Percentiles rank a stretch among this genome's conserved stretches.
These are phyloP conservation scores for Pleurotus tuber-regium DNA, from an alignment of 768 basidiomycete genomes.

Conservation along the genomic window DNA sequence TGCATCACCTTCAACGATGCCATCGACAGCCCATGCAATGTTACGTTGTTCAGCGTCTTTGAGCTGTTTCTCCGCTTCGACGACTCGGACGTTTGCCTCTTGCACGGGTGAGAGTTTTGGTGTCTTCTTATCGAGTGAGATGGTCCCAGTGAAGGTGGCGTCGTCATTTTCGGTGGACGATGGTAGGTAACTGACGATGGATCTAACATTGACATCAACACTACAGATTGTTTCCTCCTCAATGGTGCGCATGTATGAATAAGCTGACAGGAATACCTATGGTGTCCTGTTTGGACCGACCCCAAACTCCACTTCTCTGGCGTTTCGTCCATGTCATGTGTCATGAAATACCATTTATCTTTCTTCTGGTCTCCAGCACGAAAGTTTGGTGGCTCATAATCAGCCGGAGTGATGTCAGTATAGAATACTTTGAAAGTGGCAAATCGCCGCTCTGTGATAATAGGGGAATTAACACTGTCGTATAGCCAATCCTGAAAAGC, in stretches of 20 bases:
- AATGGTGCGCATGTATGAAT: background rate
- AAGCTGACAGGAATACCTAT: slow-evolving; percentile 46
- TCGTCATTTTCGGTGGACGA: slow-evolving; percentile 57
- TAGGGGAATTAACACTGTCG: no score
- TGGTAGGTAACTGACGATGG: slow-evolving; percentile 73
- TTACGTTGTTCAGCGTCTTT: slow-evolving; percentile 61
- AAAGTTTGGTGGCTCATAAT: slow-evolving; percentile 86
- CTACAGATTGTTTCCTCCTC: slow-evolving; percentile 29
- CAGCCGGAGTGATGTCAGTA: slow-evolving; percentile 70
- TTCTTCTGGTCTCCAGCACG: slow-evolving; percentile 66
- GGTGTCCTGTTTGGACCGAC: slow-evolving; percentile 66
- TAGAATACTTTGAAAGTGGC: slow-evolving; percentile 91
- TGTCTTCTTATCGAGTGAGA: slow-evolving; percentile 22
- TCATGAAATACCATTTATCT: slow-evolving; percentile 80
- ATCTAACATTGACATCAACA: slow-evolving; percentile 68
- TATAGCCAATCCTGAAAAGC: slow-evolving; percentile 19
- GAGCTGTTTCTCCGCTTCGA: slow-evolving; percentile 58
- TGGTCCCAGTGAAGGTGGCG: slow-evolving; percentile 52
- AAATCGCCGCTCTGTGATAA: slow-evolving; percentile 64
- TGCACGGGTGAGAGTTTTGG: slow-evolving; percentile 50
- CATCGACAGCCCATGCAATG: slow-evolving; percentile 63
- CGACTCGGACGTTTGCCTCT: slow-evolving; percentile 49
- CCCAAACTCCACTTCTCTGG: slow-evolving; percentile 76
- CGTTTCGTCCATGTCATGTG: slow-evolving; percentile 66
- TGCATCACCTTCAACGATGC: slow-evolving; percentile 44